Conservation (phyloP, 257 asterid genomes). For the Petrea volubilis region DNA sequence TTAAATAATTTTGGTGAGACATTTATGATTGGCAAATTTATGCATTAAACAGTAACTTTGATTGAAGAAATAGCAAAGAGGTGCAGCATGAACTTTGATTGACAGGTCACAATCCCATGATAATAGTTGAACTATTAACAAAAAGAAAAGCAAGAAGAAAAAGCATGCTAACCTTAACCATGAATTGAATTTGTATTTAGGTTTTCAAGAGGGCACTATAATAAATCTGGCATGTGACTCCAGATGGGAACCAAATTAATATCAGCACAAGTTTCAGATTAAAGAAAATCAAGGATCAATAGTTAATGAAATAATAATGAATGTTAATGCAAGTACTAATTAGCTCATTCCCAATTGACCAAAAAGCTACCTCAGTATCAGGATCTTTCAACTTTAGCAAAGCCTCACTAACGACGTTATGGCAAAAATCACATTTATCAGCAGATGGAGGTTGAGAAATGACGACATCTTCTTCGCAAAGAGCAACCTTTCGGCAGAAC, state of each 20-base stretch:
- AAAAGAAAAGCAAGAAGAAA: neutral
- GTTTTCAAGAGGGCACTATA: neutral
- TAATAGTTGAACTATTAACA: neutral
- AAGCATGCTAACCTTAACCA: neutral
- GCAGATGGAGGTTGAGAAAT: conserved; percentile 36
- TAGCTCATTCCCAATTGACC: neutral
- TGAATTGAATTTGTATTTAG: neutral
- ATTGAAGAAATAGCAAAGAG: neutral
- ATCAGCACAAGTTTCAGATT: conserved; percentile 7
- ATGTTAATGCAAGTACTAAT: neutral
- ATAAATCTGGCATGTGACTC: neutral
- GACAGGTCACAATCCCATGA: neutral
- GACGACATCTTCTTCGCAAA: conserved; percentile 51
- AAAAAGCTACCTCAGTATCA: conserved; percentile 71
- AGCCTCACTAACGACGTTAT: conserved; percentile 65
- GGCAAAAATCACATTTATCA: conserved; percentile 76
- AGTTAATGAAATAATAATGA: neutral
- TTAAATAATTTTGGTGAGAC: conserved; percentile 4
- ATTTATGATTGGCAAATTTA: neutral
- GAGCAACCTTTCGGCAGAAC: conserved; percentile 66
- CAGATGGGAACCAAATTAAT: neutral
- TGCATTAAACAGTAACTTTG: neutral
- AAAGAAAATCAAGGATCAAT: conserved; percentile 2
- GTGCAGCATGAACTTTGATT: conserved; percentile 1
- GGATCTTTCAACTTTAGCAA: conserved; percentile 82